Percentiles rank a stretch among this genome's conserved stretches.
phyloP scores from a whole-genome alignment of 768 basidiomycete species.

The Rubroboletus pulcherrimus region DNA sequence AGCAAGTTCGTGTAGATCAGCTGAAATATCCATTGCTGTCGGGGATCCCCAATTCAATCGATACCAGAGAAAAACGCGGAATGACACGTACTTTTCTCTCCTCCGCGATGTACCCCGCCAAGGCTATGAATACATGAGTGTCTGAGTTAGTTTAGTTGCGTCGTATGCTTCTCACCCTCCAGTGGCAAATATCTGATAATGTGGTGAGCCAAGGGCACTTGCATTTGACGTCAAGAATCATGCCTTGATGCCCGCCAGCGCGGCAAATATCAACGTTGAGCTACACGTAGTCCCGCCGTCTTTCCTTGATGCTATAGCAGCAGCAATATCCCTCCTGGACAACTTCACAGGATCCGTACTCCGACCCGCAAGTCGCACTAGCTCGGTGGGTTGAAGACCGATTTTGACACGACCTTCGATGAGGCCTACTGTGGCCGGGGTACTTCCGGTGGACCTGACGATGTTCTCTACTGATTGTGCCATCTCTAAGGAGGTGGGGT shows the following conservation, averaged over 20 bases:
- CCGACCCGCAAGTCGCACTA: constrained; percentile 64
- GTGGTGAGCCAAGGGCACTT: constrained; percentile 6
- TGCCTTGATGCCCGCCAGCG: constrained; percentile 84
- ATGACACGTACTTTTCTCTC: constrained; percentile 52
- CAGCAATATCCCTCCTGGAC: constrained; percentile 76
- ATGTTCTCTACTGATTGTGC: constrained; percentile 69
- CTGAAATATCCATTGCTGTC: constrained; percentile 92
- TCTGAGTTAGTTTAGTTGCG: background rate
- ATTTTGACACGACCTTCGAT: constrained; percentile 83
- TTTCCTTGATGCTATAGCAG: constrained; percentile 60
- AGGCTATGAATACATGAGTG: constrained; percentile 41
- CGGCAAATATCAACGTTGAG: constrained; percentile 69
- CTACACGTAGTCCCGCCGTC: constrained; percentile 85
- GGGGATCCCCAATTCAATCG: background rate
- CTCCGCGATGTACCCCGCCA: constrained; percentile 82
- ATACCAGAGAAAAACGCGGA: background rate
- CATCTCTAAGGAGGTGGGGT: constrained; percentile 70
- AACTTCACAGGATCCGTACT: constrained; percentile 53
- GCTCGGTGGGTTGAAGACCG: constrained; percentile 62
- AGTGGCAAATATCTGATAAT: constrained; percentile 74
- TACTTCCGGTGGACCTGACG: constrained; percentile 68
- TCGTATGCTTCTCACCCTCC: constrained; percentile 64
- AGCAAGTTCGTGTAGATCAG: constrained; percentile 86
- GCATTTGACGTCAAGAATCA: background rate
- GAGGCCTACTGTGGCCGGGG: constrained; percentile 89